These are phyloP conservation scores for Monosporascus sp. DNA, from an alignment of 2,329 filamentous ascomycete species.

Conservation along the genomic window DNA sequence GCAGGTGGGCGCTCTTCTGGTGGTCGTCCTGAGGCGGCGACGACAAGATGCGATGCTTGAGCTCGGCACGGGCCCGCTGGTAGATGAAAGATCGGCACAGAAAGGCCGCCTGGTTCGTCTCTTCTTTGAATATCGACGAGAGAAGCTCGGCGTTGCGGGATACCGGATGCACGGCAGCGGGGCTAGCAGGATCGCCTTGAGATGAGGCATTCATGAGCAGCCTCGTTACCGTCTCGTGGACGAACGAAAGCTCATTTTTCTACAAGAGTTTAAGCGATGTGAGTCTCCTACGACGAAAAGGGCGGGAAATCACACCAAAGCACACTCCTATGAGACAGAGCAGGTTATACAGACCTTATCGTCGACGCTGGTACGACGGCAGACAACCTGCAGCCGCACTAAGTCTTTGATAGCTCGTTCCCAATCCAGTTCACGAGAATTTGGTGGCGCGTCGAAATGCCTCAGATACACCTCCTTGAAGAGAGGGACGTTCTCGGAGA, in stretches of 20 bases:
- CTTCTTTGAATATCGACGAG: constrained; percentile 36
- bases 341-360: constrained; percentile 33
- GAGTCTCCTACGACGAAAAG: no score
- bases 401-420: constrained; percentile 38
- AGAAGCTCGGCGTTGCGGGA: constrained; percentile 47
- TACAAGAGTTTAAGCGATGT: constrained; percentile 11
- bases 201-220: constrained; percentile 41
- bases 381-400: constrained; percentile 39
- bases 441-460: constrained; percentile 40
- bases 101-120: constrained; percentile 52
- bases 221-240: constrained; percentile 39
- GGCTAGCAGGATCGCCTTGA: constrained; percentile 23
- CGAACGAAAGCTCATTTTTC: constrained; percentile 42
- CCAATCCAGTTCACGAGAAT: constrained; percentile 35
- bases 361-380: constrained; percentile 24
- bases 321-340: background rate
- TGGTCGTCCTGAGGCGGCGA: constrained; percentile 38
- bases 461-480: constrained; percentile 58
- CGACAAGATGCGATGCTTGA: constrained; percentile 5
- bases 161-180: constrained; percentile 30
- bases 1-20: constrained; percentile 65
- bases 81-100: constrained; percentile 61
- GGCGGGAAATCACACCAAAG: no score
- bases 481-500: constrained; percentile 53
- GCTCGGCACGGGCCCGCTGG: constrained; percentile 44